phyloP scores from a whole-genome alignment of 805 yeast genomes.

The Kodamaea lidongshanica region DNA sequence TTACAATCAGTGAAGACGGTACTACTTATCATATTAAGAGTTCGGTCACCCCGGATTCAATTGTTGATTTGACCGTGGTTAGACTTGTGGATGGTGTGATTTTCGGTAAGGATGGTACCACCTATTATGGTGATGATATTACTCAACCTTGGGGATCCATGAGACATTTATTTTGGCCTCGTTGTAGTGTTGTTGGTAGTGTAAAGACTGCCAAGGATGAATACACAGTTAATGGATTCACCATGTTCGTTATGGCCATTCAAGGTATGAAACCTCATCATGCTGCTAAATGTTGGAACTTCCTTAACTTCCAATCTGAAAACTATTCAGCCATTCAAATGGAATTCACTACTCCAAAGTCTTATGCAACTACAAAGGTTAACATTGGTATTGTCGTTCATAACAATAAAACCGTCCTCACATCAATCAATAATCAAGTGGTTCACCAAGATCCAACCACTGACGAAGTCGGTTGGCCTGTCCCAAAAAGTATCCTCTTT shows the following conservation, averaged over 20 bases:
- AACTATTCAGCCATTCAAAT: conserved; percentile 71
- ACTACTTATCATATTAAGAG: conserved; percentile 49
- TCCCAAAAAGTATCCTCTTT: conserved; percentile 65
- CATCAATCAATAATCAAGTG: conserved; percentile 61
- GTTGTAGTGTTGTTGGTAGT: conserved; percentile 66
- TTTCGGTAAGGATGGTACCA: conserved; percentile 82
- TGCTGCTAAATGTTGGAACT: conserved; percentile 97
- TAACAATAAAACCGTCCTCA: conserved; percentile 53
- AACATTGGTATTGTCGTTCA: conserved; percentile 70
- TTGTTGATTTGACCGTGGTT: conserved; percentile 61
- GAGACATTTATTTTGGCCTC: conserved; percentile 97
- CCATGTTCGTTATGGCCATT: conserved; percentile 92
- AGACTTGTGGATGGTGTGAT: conserved; percentile 74
- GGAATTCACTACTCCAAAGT: conserved; percentile 93
- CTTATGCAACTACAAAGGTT: conserved; percentile 79
- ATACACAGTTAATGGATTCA: conserved; percentile 39
- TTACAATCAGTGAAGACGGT: conserved; percentile 54
- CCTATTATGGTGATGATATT: conserved; percentile 79
- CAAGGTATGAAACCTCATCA: conserved; percentile 99
- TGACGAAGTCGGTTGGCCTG: conserved; percentile 90
- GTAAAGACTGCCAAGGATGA: conserved; percentile 31
- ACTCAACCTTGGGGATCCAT: conserved; percentile 93
- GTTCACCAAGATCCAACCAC: conserved; percentile 44
- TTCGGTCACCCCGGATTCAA: conserved; percentile 60
- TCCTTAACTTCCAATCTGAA: conserved; percentile 78